These are phyloP conservation scores for Alloteropsis semialata DNA, from an alignment of 176 grass and related monocot species.

Conservation along the genomic window DNA sequence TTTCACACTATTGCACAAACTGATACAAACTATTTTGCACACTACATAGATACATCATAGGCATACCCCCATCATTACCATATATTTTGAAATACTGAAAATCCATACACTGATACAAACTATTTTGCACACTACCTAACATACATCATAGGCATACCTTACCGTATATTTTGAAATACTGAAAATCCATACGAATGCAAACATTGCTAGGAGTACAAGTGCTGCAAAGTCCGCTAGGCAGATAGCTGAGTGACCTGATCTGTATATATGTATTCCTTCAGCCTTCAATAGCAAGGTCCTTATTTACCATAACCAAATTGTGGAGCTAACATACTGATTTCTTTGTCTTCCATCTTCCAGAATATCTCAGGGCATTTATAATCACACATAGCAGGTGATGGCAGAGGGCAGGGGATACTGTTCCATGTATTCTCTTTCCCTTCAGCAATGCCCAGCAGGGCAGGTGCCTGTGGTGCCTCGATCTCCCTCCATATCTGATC, in stretches of 20 bases:
- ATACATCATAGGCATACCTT: too few relatives aligned
- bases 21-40: conserved; percentile 34
- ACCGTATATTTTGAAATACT: too few relatives aligned
- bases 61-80: conserved; percentile 20
- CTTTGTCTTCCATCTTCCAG: conserved; percentile 53
- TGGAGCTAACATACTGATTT: conserved; percentile 43
- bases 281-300: conserved; percentile 31
- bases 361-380: conserved; percentile 42
- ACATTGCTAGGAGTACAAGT: conserved; percentile 7
- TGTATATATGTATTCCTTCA: conserved; percentile 24
- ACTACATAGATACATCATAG: conserved; percentile 27
- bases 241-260: conserved; percentile 30
- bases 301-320: conserved; percentile 28
- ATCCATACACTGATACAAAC: too few relatives aligned
- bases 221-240: conserved; percentile 15
- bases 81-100: conserved; percentile 13
- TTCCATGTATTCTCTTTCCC: conserved; percentile 14
- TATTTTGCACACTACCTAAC: too few relatives aligned
- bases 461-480: conserved; percentile 31
- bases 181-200: conserved; percentile 35
- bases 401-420: conserved; percentile 30
- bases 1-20: conserved; percentile 8
- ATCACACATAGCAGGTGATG: conserved; percentile 29
- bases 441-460: conserved; percentile 12
- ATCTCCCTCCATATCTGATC: conserved; percentile 90